Percentiles rank a stretch among this genome's conserved stretches.
phyloP scores from a whole-genome alignment of 2,329 filamentous ascomycete species.

The Epichloe festucae region DNA sequence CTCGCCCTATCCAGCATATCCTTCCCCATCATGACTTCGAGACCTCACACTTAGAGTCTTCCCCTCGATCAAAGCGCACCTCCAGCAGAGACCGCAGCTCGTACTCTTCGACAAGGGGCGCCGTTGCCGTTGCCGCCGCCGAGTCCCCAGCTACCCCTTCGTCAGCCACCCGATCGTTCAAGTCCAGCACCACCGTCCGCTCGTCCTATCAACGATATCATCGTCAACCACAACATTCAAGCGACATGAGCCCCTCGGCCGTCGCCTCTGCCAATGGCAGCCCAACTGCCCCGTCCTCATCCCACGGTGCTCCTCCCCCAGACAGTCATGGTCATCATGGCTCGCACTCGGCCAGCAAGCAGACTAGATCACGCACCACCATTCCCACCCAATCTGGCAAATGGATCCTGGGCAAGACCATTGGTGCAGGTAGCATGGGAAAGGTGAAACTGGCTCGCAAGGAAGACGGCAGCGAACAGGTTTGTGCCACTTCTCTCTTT shows the following conservation, averaged over 20 bases:
- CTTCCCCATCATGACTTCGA: constrained; percentile 58
- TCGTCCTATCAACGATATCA: constrained; percentile 24
- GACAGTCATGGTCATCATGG: constrained; percentile 26
- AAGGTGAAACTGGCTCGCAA: constrained; percentile 95
- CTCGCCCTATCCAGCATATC: constrained; percentile 29
- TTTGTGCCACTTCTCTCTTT: constrained; percentile 25
- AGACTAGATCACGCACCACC: constrained; percentile 55
- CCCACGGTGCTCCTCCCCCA: constrained; percentile 24
- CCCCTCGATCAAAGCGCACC: constrained; percentile 45
- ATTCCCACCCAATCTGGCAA: constrained; percentile 84
- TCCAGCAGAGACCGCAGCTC: constrained; percentile 45
- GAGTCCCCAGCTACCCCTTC: constrained; percentile 18
- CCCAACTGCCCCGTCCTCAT: constrained; percentile 36
- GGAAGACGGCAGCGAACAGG: constrained; percentile 81
- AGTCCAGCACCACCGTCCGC: constrained; percentile 37
- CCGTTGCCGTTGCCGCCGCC: constrained; percentile 25
- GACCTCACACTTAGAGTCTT: constrained; percentile 49
- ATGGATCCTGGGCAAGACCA: constrained; percentile 93
- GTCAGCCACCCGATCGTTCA: constrained; percentile 19
- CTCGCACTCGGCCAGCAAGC: constrained; percentile 29
- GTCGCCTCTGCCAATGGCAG: constrained; percentile 37
- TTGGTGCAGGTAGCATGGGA: constrained; percentile 96
- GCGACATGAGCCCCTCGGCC: constrained; percentile 38
- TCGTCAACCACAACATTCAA: constrained; percentile 17
- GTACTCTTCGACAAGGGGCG: constrained; percentile 31